These are phyloP conservation scores for Mycena alexandri DNA, from an alignment of 768 basidiomycete species.

Conservation along the genomic window DNA sequence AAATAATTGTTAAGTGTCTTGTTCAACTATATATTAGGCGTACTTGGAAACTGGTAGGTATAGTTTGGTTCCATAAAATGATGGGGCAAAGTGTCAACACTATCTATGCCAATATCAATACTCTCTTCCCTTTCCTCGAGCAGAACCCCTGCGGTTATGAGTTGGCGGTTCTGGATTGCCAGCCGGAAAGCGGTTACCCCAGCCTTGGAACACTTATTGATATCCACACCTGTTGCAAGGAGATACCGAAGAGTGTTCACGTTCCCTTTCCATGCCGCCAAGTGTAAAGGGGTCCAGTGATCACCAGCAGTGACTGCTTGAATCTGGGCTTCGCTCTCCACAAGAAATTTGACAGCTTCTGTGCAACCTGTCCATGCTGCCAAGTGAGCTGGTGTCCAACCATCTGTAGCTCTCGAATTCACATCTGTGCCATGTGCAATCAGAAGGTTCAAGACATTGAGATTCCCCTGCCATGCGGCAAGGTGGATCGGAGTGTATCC, in stretches of 20 bases:
- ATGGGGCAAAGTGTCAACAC: background rate
- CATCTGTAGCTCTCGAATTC: background rate
- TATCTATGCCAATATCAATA: conserved; percentile 14
- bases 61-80: no score
- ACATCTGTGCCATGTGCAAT: conserved; percentile 16
- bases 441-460: conserved; percentile 8
- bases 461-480: conserved; percentile 17
- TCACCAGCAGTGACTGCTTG: conserved; percentile 2
- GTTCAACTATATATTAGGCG: conserved; percentile 8
- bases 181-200: conserved; percentile 10
- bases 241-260: conserved; percentile 11
- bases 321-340: background rate
- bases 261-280: conserved; percentile 34
- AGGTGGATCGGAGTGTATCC: conserved; percentile 25
- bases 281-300: conserved; percentile 14
- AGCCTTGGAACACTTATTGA: conserved; percentile 1
- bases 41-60: conserved; percentile 4
- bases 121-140: conserved; percentile 20
- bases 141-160: conserved; percentile 10
- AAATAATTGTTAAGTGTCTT: no score
- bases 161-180: conserved; percentile 25
- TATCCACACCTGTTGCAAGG: conserved; percentile 12
- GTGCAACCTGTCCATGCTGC: conserved; percentile 20
- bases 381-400: conserved; percentile 33
- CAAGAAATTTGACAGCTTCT: conserved; percentile 15